Evolutionary conservation across 108 stramenopile species (phyloP), one percentile per base, ranked within the genome.

Genomic region (Aurantiochytrium sp.): DNA sequence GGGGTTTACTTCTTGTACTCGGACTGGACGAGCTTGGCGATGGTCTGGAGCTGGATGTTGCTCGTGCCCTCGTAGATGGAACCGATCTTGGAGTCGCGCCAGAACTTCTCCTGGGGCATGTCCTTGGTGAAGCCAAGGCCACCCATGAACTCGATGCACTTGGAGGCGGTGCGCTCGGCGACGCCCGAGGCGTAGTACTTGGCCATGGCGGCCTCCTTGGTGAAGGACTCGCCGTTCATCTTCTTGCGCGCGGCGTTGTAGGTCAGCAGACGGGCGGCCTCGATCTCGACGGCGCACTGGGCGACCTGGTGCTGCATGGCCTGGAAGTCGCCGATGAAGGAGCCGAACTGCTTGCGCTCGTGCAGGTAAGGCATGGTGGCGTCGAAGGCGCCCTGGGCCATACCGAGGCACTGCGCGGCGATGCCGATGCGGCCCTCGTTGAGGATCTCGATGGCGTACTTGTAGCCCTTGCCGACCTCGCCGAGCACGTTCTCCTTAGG

Each of bases 371-470:
- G 97, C 91, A 96, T 89, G 6, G 93, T 95, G 88, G 95, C 89
- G 54, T 97, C 96, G 59, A 97, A 90, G 59, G 96, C 95, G 8
- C 95, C 97, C 90, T 97, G 96, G 59, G 97, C 96, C 85, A 97
- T 98, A 37, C 97, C 96, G 73, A 97, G 90, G 88, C 96, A 95
- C 87, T 96, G 96, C 30, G 95, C 93, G 1, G 94, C 97, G 86
- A 97, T 97, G 10, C 98, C 98, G 55, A 98, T 97, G 55, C 98
- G 92, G 6, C 97, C 98, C 93, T 97, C 97, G 90, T 98, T 97
- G 55, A 98, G 90, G 86, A 97, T 97, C 85, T 96, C 95, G 87
- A 98, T 98, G 55, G 96, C 96, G 87, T 96, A 97, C 89, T 96
- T 95, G 91, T 97, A 92, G 32, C 97, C 98, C 52, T 92, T 55